Evolutionary conservation across 1,139 yeast species (phyloP).

Genomic region (Geotrichum macrosporum): DNA sequence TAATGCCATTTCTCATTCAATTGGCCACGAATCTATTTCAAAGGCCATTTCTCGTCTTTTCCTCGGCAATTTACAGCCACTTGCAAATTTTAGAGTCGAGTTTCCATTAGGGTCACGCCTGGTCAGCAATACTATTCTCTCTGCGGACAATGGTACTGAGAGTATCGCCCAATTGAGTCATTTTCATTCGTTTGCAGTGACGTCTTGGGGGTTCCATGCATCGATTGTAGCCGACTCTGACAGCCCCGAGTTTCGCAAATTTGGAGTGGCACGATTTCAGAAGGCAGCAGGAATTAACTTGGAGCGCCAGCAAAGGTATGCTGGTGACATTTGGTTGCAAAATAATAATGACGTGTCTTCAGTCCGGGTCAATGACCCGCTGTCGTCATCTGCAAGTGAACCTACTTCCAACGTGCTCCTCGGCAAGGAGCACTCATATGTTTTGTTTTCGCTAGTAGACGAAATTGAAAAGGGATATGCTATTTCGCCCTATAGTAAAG

Average conservation of each 20-base stretch:
- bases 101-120: conserved; percentile 54
- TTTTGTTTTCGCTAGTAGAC: conserved; percentile 58
- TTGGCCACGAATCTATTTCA: conserved; percentile 45
- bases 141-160: conserved; percentile 8
- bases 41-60: conserved; percentile 46
- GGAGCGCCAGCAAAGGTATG: conserved; percentile 47
- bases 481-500: conserved; percentile 67
- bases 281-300: conserved; percentile 62
- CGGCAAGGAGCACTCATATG: conserved; percentile 57
- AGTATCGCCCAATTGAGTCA: conserved; percentile 2
- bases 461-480: conserved; percentile 63
- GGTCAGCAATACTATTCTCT: conserved; percentile 21
- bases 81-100: conserved; percentile 52
- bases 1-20: conserved; percentile 62
- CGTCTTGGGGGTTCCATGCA: conserved; percentile 86
- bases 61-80: conserved; percentile 36
- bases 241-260: conserved; percentile 56
- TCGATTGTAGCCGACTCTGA: conserved; percentile 78
- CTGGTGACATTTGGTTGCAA: conserved; percentile 39
- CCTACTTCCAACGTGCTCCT: conserved; percentile 11
- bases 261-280: conserved; percentile 63
- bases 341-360: conserved; percentile 21
- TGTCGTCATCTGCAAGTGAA: neutral
- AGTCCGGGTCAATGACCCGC: conserved; percentile 2
- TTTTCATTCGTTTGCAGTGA: conserved; percentile 46